phyloP scores from a whole-genome alignment of 208 protist genomes.

The Leishmania arabica region DNA sequence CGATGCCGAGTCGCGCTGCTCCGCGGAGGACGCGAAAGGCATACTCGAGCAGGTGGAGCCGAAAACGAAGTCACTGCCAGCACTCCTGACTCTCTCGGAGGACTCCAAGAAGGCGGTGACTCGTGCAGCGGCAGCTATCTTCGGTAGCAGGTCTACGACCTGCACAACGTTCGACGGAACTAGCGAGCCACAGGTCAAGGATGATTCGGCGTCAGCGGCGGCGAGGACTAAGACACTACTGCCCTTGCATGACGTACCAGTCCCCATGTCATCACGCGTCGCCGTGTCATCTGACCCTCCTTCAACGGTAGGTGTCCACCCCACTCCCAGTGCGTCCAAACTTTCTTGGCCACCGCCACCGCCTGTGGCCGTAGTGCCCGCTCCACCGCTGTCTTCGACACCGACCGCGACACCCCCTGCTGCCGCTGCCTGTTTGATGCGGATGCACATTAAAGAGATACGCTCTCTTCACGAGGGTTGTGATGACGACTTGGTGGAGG shows the following conservation, averaged over 20 bases:
- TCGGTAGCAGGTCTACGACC: not conserved
- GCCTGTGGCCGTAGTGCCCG: not conserved
- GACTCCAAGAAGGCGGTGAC: not conserved
- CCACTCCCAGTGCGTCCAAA: not conserved
- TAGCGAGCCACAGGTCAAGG: not conserved
- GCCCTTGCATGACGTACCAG: not conserved
- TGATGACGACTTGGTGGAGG: conserved; percentile 38
- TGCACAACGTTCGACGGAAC: no score
- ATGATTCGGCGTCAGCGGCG: not conserved
- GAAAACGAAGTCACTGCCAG: not conserved
- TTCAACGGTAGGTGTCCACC: not conserved
- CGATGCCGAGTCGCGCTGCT: not conserved
- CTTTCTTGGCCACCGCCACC: not conserved
- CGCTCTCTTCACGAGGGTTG: conserved; percentile 35
- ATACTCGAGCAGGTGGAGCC: not conserved
- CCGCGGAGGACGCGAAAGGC: no score
- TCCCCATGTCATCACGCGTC: not conserved
- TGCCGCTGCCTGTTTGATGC: not conserved
- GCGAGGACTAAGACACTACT: no score
- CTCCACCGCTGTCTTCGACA: not conserved
- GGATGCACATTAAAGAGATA: conserved; percentile 42
- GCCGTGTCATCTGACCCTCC: not conserved
- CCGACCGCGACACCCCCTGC: not conserved
- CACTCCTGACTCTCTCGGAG: not conserved
- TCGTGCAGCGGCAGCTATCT: not conserved